phyloP scores from a whole-genome alignment of 2,329 filamentous ascomycete genomes.

The Monilinia vaccinii-corymbosi region DNA sequence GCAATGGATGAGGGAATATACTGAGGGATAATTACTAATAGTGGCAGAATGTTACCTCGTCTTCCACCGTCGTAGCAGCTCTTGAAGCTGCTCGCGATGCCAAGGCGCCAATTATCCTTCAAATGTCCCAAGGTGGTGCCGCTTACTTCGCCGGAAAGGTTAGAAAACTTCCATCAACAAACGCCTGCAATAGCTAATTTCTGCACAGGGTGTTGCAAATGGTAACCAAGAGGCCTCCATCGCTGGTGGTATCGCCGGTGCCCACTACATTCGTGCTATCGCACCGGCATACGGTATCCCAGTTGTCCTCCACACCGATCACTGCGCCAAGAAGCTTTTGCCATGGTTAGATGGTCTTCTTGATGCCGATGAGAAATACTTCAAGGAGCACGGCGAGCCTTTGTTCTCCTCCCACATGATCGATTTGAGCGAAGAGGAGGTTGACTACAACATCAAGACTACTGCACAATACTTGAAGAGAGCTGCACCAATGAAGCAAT shows the following conservation, averaged over 20 bases:
- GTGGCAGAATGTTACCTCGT: slow-evolving; percentile 76
- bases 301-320: slow-evolving; percentile 92
- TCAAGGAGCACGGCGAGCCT: slow-evolving; percentile 86
- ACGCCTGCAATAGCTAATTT: slow-evolving; percentile 10
- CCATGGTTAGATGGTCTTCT: slow-evolving; percentile 97
- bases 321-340: slow-evolving; percentile 98
- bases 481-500: slow-evolving; percentile 94
- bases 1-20: not conserved
- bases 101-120: slow-evolving; percentile 87
- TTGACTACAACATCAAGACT: slow-evolving; percentile 85
- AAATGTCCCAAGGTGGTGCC: slow-evolving; percentile 87
- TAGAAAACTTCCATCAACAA: not conserved
- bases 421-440: slow-evolving; percentile 85
- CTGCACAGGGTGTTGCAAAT: slow-evolving; percentile 61
- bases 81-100: slow-evolving; percentile 92
- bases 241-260: slow-evolving; percentile 76
- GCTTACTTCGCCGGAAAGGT: slow-evolving; percentile 89
- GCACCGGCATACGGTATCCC: slow-evolving; percentile 83
- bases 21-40: slow-evolving; percentile 1
- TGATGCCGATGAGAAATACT: slow-evolving; percentile 87
- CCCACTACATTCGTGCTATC: slow-evolving; percentile 86
- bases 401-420: slow-evolving; percentile 99
- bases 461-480: slow-evolving; percentile 92
- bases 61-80: slow-evolving; percentile 73
- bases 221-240: slow-evolving; percentile 80